These are phyloP conservation scores for Yamadazyma nakazawae DNA, from an alignment of 805 yeast species.

Conservation along the genomic window DNA sequence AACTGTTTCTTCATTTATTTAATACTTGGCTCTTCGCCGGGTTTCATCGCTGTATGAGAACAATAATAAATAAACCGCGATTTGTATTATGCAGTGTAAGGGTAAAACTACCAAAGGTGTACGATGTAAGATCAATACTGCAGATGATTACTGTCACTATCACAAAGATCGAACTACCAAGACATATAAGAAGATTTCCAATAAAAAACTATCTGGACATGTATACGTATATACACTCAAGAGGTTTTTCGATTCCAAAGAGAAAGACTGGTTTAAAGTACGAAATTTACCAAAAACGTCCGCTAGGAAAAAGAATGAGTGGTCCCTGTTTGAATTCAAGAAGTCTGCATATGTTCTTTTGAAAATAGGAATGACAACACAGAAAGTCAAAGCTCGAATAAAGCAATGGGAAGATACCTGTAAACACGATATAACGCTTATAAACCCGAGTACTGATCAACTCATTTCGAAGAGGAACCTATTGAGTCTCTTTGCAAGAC, in stretches of 20 bases:
- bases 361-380: constrained; percentile 55
- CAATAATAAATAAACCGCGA: neutral
- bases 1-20: too few species aligned
- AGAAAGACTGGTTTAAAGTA: constrained; percentile 32
- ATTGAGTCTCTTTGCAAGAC: constrained; percentile 5
- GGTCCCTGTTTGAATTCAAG: constrained; percentile 35
- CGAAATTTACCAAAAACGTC: constrained; percentile 24
- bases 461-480: constrained; percentile 1
- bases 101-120: constrained; percentile 42
- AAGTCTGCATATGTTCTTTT: constrained; percentile 38
- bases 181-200: neutral
- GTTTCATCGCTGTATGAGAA: too few species aligned
- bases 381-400: constrained; percentile 39
- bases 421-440: constrained; percentile 40
- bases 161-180: constrained; percentile 17
- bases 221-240: constrained; percentile 50
- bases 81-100: constrained; percentile 26
- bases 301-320: constrained; percentile 19
- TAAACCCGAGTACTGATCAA: constrained; percentile 29
- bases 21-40: too few species aligned
- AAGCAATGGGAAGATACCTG: constrained; percentile 55
- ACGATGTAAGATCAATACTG: constrained; percentile 32
- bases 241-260: constrained; percentile 27
- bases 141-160: constrained; percentile 30
- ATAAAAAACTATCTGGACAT: constrained; percentile 29